Percentiles rank a stretch among this genome's conserved stretches.
These are phyloP conservation scores for Phytopythium oedochilum DNA, from an alignment of 352 stramenopile genomes.

Conservation along the genomic window DNA sequence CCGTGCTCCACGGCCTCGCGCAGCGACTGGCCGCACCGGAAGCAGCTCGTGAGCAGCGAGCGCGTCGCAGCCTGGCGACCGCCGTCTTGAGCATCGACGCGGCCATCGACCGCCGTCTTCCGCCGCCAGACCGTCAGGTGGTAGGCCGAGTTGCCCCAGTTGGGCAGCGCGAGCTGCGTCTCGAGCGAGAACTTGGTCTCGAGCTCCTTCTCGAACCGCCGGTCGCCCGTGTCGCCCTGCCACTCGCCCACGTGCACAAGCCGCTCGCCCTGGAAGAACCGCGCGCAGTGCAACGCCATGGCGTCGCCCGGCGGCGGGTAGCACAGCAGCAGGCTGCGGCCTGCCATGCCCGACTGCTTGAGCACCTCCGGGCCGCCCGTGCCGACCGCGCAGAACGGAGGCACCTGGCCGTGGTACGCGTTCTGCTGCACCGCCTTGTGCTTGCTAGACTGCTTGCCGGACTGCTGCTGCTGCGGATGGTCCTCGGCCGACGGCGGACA, in stretches of 20 bases:
- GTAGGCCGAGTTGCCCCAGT: constrained; percentile 80
- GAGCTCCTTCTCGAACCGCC: constrained; percentile 60
- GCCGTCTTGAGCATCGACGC: too few species aligned
- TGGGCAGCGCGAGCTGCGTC: constrained; percentile 55
- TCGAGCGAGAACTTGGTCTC: constrained; percentile 44
- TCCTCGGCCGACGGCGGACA: constrained; percentile 28
- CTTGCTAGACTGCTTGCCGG: constrained; percentile 7
- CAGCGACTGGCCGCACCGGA: constrained; percentile 39
- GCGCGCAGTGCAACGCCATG: constrained; percentile 55
- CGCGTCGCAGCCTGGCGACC: constrained; percentile 1
- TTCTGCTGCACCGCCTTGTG: constrained; percentile 23
- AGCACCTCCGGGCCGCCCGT: constrained; percentile 56
- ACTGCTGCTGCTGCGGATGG: constrained; percentile 1
- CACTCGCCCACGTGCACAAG: constrained; percentile 76
- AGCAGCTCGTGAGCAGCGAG: constrained; percentile 40
- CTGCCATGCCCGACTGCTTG: constrained; percentile 24
- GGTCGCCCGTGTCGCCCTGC: constrained; percentile 72
- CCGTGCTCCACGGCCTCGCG: constrained; percentile 19
- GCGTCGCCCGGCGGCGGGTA: constrained; percentile 59
- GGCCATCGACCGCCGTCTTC: constrained; percentile 16
- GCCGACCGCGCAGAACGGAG: constrained; percentile 54
- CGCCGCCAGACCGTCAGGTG: constrained; percentile 67
- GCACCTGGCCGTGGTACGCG: constrained; percentile 60
- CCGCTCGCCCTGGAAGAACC: constrained; percentile 55
- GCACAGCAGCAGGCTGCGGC: constrained; percentile 60